A percentile compares a stretch with the other conserved stretches of the same genome.
Conservation (phyloP, 2,329 filamentous ascomycete species). For the Fusarium sp. region DNA sequence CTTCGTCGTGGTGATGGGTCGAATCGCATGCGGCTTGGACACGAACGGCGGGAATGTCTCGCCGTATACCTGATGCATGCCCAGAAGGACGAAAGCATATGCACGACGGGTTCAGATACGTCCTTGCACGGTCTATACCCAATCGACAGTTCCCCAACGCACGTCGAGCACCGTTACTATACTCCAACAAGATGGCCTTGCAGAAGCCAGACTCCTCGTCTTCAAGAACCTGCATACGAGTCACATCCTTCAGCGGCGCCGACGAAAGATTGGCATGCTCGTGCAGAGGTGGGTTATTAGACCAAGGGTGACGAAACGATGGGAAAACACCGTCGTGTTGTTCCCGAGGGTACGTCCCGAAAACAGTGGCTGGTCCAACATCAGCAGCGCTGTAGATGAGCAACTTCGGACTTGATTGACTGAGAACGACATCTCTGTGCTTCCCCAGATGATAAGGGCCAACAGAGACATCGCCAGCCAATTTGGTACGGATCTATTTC, state of each 20-base stretch:
- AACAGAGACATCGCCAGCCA: constrained; percentile 19
- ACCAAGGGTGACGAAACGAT: not conserved
- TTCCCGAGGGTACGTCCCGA: constrained; percentile 21
- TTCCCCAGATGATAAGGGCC: constrained; percentile 8
- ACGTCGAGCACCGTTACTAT: constrained; percentile 3
- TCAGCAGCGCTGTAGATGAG: constrained; percentile 17
- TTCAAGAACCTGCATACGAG: constrained; percentile 5
- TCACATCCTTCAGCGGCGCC: constrained; percentile 3
- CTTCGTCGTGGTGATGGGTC: not conserved
- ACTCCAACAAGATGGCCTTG: constrained; percentile 17
- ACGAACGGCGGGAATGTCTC: not conserved
- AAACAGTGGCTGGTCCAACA: constrained; percentile 25
- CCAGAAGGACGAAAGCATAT: constrained; percentile 7
- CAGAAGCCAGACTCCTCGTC: not conserved
- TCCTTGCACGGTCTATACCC: not conserved
- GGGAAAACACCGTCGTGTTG: not conserved
- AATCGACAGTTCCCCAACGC: constrained; percentile 9
- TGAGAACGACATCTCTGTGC: constrained; percentile 15
- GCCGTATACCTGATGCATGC: not conserved
- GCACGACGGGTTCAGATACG: not conserved
- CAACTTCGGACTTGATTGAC: constrained; percentile 16
- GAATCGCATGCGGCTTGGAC: constrained; percentile 10
- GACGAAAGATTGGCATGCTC: constrained; percentile 5
- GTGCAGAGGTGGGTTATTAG: not conserved
- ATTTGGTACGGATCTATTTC: constrained; percentile 16